Evolutionary conservation across 768 basidiomycete genomes (phyloP).

Genomic region (Collybia sp.): DNA sequence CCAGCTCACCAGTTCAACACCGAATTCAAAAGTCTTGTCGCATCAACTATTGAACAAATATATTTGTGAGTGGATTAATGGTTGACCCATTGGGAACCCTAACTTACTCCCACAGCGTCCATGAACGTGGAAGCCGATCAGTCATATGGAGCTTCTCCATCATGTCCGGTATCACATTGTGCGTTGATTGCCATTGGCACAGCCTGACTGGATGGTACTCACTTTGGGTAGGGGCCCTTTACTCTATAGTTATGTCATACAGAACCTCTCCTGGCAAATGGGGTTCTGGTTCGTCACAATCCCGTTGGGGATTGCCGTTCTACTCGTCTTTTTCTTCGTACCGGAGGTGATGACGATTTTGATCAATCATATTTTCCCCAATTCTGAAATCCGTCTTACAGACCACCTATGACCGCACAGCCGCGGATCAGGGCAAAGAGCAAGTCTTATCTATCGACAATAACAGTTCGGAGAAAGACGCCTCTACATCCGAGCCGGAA

Average conservation of each 20-base stretch:
- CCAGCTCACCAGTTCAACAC: neutral
- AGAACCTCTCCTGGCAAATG: conserved; percentile 37
- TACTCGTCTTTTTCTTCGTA: conserved; percentile 38
- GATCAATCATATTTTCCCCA: too few species aligned
- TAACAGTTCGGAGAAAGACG: conserved; percentile 7
- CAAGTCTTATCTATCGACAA: conserved; percentile 10
- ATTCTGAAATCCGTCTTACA: conserved; percentile 7
- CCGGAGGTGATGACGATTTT: conserved; percentile 26
- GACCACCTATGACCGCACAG: conserved; percentile 27
- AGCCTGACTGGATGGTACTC: neutral
- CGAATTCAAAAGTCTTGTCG: conserved; percentile 25
- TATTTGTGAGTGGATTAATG: conserved; percentile 22
- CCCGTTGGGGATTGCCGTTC: conserved; percentile 28
- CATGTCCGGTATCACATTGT: conserved; percentile 37
- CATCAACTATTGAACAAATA: conserved; percentile 38
- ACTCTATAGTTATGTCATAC: conserved; percentile 42
- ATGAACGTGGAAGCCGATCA: conserved; percentile 36
- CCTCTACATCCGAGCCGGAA: conserved; percentile 1
- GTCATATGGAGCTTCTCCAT: conserved; percentile 43
- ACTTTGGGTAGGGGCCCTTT: conserved; percentile 27
- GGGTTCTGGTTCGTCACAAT: conserved; percentile 46
- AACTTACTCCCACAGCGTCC: conserved; percentile 21
- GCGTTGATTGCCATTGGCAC: conserved; percentile 5
- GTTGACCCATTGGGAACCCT: neutral
- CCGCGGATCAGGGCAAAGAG: conserved; percentile 14